These are phyloP conservation scores for Apophysomyces trapeziformis DNA, from an alignment of 371 early-diverging fungal genomes.

Conservation along the genomic window DNA sequence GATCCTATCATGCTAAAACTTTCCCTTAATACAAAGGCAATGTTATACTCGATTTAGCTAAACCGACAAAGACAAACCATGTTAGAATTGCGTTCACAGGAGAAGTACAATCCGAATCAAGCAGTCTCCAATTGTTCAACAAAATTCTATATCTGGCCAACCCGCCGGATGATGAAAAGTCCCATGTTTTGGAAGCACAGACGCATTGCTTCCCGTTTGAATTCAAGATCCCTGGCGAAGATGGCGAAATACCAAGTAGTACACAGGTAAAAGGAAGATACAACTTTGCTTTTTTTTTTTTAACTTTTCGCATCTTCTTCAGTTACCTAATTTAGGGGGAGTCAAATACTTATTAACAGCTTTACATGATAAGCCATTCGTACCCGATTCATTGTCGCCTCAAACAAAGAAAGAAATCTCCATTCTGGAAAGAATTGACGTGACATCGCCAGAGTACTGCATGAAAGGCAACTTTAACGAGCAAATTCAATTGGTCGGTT, in stretches of 20 bases:
- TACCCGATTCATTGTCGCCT: conserved; percentile 26
- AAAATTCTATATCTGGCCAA: conserved; percentile 30
- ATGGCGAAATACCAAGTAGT: conserved; percentile 41
- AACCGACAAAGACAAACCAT: conserved; percentile 40
- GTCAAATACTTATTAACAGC: conserved; percentile 40
- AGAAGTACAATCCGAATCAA: conserved; percentile 31
- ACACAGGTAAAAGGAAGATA: conserved; percentile 30
- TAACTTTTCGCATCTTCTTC: conserved; percentile 1
- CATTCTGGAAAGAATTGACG: conserved; percentile 48
- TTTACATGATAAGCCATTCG: conserved; percentile 29
- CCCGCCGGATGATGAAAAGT: conserved; percentile 30
- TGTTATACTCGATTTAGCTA: conserved; percentile 41
- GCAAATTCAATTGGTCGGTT: conserved; percentile 21
- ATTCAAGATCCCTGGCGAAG: conserved; percentile 36
- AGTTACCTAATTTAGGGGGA: conserved; percentile 31
- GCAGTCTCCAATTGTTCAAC: conserved; percentile 24
- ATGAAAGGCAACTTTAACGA: conserved; percentile 24
- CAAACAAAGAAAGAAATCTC: conserved; percentile 27
- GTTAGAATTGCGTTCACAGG: conserved; percentile 42
- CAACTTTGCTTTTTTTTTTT: neutral
- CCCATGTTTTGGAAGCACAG: conserved; percentile 39
- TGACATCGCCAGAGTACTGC: conserved; percentile 28
- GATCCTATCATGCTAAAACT: neutral
- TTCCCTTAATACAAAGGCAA: conserved; percentile 31
- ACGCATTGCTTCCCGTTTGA: conserved; percentile 50